These are phyloP conservation scores for Cordyceps militaris DNA, from an alignment of 2,329 filamentous ascomycete genomes.

Conservation along the genomic window DNA sequence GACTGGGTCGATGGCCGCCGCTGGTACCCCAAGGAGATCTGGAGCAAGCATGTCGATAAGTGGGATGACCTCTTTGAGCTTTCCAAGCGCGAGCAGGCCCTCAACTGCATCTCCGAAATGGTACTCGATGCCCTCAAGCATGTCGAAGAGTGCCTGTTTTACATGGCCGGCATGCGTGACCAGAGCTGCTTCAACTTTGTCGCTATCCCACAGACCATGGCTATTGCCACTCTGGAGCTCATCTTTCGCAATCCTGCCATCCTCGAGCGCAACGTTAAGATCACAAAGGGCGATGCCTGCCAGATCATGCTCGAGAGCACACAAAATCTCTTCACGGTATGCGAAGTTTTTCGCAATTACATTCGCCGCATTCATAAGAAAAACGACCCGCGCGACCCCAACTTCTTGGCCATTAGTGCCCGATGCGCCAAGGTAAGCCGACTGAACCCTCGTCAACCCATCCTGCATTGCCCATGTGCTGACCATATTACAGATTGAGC, in stretches of 20 bases:
- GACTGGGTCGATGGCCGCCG: constrained; percentile 80
- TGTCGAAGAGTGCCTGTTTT: constrained; percentile 91
- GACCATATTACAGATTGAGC: constrained; percentile 60
- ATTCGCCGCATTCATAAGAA: constrained; percentile 79
- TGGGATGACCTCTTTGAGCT: constrained; percentile 88
- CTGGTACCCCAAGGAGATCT: constrained; percentile 95
- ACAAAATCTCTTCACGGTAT: constrained; percentile 77
- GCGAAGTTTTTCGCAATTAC: constrained; percentile 74
- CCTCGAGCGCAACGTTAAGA: constrained; percentile 86
- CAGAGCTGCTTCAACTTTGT: constrained; percentile 99
- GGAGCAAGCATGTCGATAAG: constrained; percentile 86
- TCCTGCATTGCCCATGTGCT: constrained; percentile 12
- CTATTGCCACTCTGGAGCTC: constrained; percentile 86
- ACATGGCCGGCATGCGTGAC: constrained; percentile 88
- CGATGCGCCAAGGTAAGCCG: constrained; percentile 69
- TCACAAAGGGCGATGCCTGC: constrained; percentile 91
- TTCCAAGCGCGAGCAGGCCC: constrained; percentile 66
- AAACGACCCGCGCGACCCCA: constrained; percentile 89
- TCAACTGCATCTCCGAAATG: constrained; percentile 90
- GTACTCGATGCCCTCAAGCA: constrained; percentile 82
- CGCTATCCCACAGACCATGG: constrained; percentile 94
- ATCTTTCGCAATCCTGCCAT: constrained; percentile 88
- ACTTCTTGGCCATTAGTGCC: constrained; percentile 85
- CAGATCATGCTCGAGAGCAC: constrained; percentile 87
- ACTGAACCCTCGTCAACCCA: neutral